A percentile compares a stretch with the other conserved stretches of the same genome.
Evolutionary conservation across 2,329 filamentous ascomycete species (phyloP).

Genomic region (Stylonectria norvegica): DNA sequence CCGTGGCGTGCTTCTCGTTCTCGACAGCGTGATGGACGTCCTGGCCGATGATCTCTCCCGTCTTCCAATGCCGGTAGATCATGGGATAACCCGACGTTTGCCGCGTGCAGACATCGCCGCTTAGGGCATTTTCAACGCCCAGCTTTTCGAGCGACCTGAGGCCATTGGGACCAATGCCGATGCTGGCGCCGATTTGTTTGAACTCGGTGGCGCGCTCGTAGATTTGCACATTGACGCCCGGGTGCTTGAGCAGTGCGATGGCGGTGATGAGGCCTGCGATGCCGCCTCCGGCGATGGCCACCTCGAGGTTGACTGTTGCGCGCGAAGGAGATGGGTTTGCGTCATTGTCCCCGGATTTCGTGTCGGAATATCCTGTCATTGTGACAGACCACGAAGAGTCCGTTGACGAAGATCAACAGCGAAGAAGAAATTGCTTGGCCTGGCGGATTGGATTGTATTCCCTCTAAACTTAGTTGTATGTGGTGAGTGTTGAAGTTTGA

Average conservation of each 20-base stretch:
- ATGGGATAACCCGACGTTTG: constrained; percentile 41
- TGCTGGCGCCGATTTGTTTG: constrained; percentile 46
- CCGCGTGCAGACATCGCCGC: constrained; percentile 38
- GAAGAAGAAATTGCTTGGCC: no score
- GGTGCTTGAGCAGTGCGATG: constrained; percentile 41
- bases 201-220: constrained; percentile 48
- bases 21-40: constrained; percentile 34
- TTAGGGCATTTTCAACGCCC: constrained; percentile 45
- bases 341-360: no score
- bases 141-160: constrained; percentile 49
- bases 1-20: constrained; percentile 44
- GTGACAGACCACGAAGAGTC: no score
- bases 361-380: no score
- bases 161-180: constrained; percentile 51
- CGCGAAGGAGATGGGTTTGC: background rate
- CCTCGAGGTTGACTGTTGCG: constrained; percentile 35
- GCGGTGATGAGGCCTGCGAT: constrained; percentile 49
- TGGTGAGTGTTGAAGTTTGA: no score
- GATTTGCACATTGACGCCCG: constrained; percentile 43
- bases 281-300: constrained; percentile 49
- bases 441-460: no score
- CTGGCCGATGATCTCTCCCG: constrained; percentile 16
- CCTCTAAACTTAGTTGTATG: no score
- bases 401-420: no score
- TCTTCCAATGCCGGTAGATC: constrained; percentile 39